Conservation (phyloP, 208 protist species). For the Crithidia thermophila region DNA sequence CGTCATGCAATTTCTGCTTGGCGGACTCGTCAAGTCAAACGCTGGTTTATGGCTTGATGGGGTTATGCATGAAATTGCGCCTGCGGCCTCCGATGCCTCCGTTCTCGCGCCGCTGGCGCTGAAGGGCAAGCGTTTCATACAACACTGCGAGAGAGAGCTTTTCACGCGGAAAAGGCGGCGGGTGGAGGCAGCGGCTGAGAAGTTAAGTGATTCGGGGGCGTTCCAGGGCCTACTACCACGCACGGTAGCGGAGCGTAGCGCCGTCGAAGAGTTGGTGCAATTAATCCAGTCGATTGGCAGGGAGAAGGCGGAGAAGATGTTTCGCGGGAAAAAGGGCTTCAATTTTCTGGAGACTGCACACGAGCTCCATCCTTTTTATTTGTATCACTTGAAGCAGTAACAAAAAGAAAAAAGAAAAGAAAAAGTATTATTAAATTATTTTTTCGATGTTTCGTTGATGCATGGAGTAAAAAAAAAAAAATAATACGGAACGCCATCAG, state of each 20-base stretch:
- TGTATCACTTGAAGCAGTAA: conserved; percentile 45
- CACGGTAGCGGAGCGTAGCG: conserved; percentile 55
- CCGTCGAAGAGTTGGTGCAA: conserved; percentile 73
- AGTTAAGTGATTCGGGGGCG: conserved; percentile 21
- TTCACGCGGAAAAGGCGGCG: conserved; percentile 46
- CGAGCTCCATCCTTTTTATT: conserved; percentile 75
- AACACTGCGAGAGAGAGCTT: conserved; percentile 50
- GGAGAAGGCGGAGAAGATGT: conserved; percentile 69
- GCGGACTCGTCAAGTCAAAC: conserved; percentile 31
- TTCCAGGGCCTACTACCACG: conserved; percentile 46
- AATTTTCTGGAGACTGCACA: conserved; percentile 74
- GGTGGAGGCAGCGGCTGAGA: conserved; percentile 21
- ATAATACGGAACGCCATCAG: neutral
- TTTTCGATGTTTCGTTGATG: neutral
- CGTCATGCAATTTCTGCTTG: conserved; percentile 57
- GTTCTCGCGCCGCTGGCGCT: conserved; percentile 54
- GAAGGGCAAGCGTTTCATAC: conserved; percentile 44
- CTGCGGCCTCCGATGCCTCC: conserved; percentile 44
- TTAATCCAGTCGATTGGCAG: conserved; percentile 56
- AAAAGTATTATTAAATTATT: neutral
- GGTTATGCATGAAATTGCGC: conserved; percentile 44
- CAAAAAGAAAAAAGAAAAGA: neutral
- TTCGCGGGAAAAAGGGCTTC: conserved; percentile 79
- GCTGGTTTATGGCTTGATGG: conserved; percentile 77
- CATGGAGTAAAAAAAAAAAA: conserved; percentile 6